phyloP scores from a whole-genome alignment of 2,329 filamentous ascomycete genomes.

The Tolypocladium tundrense region DNA sequence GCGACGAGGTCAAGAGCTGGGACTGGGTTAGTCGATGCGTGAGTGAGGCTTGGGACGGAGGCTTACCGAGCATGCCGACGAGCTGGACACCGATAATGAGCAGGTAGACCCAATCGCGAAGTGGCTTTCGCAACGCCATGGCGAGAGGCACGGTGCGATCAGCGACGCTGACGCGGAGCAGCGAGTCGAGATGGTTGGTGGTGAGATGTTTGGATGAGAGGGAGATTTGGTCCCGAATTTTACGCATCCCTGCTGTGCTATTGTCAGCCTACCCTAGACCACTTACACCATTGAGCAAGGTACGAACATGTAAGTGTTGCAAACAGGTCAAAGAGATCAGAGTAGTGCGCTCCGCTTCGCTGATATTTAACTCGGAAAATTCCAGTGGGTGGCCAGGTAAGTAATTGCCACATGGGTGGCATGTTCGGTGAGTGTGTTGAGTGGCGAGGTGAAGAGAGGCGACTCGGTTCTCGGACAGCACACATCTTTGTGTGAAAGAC shows the following conservation, averaged over 20 bases:
- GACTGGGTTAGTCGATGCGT: neutral
- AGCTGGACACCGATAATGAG: conserved; percentile 21
- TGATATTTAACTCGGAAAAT: neutral
- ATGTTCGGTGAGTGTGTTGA: no score
- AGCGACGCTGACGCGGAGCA: neutral
- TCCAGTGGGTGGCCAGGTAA: no score
- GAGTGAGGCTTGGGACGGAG: neutral
- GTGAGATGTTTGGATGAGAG: neutral
- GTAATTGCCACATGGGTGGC: no score
- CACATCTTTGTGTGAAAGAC: no score
- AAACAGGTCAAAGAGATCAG: neutral
- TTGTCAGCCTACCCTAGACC: neutral
- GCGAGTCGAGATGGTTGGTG: neutral
- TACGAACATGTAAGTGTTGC: neutral
- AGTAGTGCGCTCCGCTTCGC: neutral
- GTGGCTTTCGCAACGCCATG: conserved; percentile 14
- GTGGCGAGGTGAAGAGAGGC: no score
- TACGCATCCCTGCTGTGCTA: neutral
- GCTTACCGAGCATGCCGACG: conserved; percentile 25
- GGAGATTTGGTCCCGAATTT: neutral
- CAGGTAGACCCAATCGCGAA: conserved; percentile 25
- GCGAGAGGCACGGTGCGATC: neutral
- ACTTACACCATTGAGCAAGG: neutral
- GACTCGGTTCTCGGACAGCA: no score
- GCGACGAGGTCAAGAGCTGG: conserved; percentile 43